Percentiles rank a stretch among this genome's conserved stretches.
Evolutionary conservation across 2,329 filamentous ascomycete species (phyloP).

Genomic region (Tolypocladium tropicale): DNA sequence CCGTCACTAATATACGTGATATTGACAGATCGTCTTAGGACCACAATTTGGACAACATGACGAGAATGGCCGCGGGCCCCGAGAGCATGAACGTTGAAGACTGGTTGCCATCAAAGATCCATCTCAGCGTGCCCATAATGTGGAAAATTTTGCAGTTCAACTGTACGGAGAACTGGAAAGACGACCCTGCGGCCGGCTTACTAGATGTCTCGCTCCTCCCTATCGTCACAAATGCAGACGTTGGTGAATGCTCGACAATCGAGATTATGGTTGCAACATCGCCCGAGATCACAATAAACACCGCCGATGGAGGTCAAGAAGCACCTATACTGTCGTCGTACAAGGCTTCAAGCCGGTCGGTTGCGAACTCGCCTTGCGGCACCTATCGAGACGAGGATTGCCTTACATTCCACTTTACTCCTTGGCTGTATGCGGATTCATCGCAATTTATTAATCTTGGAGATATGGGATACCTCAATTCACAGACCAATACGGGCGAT

Average conservation of each 20-base stretch:
- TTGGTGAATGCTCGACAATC: slow-evolving; percentile 26
- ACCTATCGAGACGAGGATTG: slow-evolving; percentile 21
- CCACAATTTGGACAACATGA: slow-evolving; percentile 36
- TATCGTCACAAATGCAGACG: slow-evolving; percentile 15
- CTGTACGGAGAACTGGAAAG: slow-evolving; percentile 25
- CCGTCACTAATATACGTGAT: not conserved
- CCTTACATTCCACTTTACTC: slow-evolving; percentile 29
- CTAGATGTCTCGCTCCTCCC: slow-evolving; percentile 31
- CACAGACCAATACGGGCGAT: slow-evolving; percentile 14
- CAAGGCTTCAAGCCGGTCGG: slow-evolving; percentile 15
- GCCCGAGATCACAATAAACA: slow-evolving; percentile 40
- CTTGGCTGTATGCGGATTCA: slow-evolving; percentile 32
- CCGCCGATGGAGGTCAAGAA: slow-evolving; percentile 38
- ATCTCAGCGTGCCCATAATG: slow-evolving; percentile 41
- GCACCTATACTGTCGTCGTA: slow-evolving; percentile 28
- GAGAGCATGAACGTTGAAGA: slow-evolving; percentile 37
- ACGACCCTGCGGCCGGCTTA: slow-evolving; percentile 25
- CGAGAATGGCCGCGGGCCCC: slow-evolving; percentile 35
- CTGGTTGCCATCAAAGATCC: slow-evolving; percentile 42
- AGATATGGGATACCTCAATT: slow-evolving; percentile 22
- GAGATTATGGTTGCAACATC: slow-evolving; percentile 42
- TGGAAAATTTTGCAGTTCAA: slow-evolving; percentile 42
- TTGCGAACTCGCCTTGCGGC: slow-evolving; percentile 12
- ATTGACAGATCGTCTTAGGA: slow-evolving; percentile 22
- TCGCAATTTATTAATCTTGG: slow-evolving; percentile 27